Conservation (phyloP, 805 yeast genomes). For the Cyberlindnera euphorbiae region DNA sequence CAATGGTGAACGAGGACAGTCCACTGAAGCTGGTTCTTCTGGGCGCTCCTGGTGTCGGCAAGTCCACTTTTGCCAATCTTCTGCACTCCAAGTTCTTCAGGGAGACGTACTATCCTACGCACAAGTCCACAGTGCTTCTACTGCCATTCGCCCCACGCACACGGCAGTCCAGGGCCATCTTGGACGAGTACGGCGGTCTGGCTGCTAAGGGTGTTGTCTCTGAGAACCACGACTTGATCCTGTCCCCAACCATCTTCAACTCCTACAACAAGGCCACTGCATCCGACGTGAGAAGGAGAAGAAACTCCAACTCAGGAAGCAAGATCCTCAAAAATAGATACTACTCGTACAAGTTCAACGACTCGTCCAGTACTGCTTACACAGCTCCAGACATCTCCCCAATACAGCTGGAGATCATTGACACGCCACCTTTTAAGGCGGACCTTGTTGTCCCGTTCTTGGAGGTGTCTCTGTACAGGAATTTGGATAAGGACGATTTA, state of each 20-base stretch:
- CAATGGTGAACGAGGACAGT: slow-evolving; percentile 16
- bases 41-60: slow-evolving; percentile 58
- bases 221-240: slow-evolving; percentile 24
- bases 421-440: slow-evolving; percentile 67
- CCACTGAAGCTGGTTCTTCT: slow-evolving; percentile 57
- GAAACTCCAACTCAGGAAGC: slow-evolving; percentile 14
- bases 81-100: slow-evolving; percentile 44
- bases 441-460: slow-evolving; percentile 69
- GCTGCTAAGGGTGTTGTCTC: slow-evolving; percentile 34
- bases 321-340: slow-evolving; percentile 17
- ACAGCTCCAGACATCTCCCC: slow-evolving; percentile 53
- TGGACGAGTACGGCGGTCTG: slow-evolving; percentile 43
- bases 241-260: slow-evolving; percentile 37
- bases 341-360: slow-evolving; percentile 17
- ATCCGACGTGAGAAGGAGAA: slow-evolving; percentile 9
- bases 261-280: slow-evolving; percentile 23
- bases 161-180: slow-evolving; percentile 34
- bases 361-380: slow-evolving; percentile 21
- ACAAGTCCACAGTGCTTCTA: slow-evolving; percentile 52
- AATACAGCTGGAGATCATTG: slow-evolving; percentile 62
- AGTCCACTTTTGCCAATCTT: slow-evolving; percentile 51
- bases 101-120: slow-evolving; percentile 75
- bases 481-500: slow-evolving; percentile 53
- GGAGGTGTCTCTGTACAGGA: slow-evolving; percentile 63
- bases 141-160: slow-evolving; percentile 47